These are phyloP conservation scores for Lachancea meyersii DNA, from an alignment of 805 yeast genomes.

Conservation along the genomic window DNA sequence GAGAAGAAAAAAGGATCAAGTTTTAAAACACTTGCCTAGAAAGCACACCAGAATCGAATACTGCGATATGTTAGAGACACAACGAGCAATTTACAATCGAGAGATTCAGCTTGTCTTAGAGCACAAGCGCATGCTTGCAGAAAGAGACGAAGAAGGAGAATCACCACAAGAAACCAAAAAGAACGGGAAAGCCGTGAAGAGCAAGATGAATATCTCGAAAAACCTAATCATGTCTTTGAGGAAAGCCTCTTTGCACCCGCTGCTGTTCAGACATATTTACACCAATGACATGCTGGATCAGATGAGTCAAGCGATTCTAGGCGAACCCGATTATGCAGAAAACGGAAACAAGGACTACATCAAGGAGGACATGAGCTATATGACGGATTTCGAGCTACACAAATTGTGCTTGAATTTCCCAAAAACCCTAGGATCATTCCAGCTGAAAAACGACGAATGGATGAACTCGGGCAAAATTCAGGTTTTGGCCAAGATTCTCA, in stretches of 20 bases:
- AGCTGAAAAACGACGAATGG: conserved; percentile 49
- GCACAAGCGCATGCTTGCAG: conserved; percentile 27
- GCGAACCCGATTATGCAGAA: conserved; percentile 63
- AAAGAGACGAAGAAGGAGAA: conserved; percentile 25
- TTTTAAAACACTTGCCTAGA: conserved; percentile 78
- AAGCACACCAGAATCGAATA: conserved; percentile 58
- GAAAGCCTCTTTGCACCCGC: conserved; percentile 89
- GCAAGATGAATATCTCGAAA: conserved; percentile 34
- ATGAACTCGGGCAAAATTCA: conserved; percentile 69
- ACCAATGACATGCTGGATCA: conserved; percentile 45
- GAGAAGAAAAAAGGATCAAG: conserved; percentile 88
- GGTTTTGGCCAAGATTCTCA: conserved; percentile 51
- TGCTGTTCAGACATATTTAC: conserved; percentile 66
- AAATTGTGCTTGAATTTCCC: conserved; percentile 68
- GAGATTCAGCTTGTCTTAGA: conserved; percentile 43
- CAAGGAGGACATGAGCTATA: conserved; percentile 88
- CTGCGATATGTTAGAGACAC: conserved; percentile 57
- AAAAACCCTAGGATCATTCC: conserved; percentile 47
- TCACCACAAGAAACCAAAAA: conserved; percentile 11
- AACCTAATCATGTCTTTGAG: conserved; percentile 84
- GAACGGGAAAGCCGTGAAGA: conserved; percentile 25
- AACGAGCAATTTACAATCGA: conserved; percentile 52
- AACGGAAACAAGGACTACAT: conserved; percentile 75
- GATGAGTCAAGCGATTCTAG: conserved; percentile 77
- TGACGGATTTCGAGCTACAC: conserved; percentile 88